Percentiles rank a stretch among this genome's conserved stretches.
phyloP scores from a whole-genome alignment of 495 filamentous ascomycete species.

The Bathelium albidoporum region DNA sequence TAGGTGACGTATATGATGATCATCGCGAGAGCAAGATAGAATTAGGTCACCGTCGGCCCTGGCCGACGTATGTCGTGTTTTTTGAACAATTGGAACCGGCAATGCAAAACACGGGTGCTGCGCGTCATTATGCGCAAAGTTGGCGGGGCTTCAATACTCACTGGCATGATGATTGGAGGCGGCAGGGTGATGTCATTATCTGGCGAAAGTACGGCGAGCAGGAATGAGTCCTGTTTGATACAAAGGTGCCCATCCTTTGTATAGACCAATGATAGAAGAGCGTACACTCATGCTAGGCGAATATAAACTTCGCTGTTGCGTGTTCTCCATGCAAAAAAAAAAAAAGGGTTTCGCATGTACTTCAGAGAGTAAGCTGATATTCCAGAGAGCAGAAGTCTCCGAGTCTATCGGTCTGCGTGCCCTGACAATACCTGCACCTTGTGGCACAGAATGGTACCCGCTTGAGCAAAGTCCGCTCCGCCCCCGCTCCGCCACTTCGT shows the following conservation, averaged over 20 bases:
- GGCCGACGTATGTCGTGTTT: constrained; percentile 56
- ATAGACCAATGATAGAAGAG: not conserved
- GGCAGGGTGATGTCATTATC: constrained; percentile 76
- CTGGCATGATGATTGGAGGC: constrained; percentile 80
- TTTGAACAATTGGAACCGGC: constrained; percentile 51
- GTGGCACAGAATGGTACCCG: too few relatives aligned
- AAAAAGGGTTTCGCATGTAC: too few relatives aligned
- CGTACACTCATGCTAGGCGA: too few relatives aligned
- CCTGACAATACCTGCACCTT: too few relatives aligned
- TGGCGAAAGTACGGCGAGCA: constrained; percentile 59
- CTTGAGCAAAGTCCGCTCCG: not conserved
- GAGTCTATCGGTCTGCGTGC: too few relatives aligned
- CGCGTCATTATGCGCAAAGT: constrained; percentile 54
- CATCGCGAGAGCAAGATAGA: not conserved
- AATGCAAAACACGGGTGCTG: constrained; percentile 38
- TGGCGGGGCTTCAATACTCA: constrained; percentile 69
- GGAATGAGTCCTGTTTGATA: constrained; percentile 5
- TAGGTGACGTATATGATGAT: constrained; percentile 16
- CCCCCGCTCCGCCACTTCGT: not conserved
- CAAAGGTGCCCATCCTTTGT: not conserved
- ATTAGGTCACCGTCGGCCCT: constrained; percentile 30
- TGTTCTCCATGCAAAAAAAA: too few relatives aligned
- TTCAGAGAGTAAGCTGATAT: too few relatives aligned
- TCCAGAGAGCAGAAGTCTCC: too few relatives aligned
- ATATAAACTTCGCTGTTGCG: too few relatives aligned